Evolutionary conservation across 202 grass and related monocot species (phyloP).

Genomic region (Schoenoplectus tabernaemontani): DNA sequence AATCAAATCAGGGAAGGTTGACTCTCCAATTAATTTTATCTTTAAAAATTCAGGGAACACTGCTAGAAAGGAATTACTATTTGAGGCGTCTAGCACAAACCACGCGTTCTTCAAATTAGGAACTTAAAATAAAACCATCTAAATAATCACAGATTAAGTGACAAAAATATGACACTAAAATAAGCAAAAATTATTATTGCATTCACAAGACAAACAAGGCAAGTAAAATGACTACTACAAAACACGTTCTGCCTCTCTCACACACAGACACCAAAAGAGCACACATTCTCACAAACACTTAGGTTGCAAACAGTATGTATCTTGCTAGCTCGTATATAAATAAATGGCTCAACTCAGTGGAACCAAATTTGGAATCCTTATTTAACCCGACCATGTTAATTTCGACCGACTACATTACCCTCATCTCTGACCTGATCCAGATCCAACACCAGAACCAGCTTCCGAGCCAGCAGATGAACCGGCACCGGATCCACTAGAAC

Average conservation of each 20-base stretch:
- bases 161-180: not conserved
- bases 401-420: not conserved
- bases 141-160: not conserved
- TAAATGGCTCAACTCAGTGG: not conserved
- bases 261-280: not conserved
- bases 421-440: not conserved
- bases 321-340: too few relatives aligned
- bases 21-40: too few relatives aligned
- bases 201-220: not conserved
- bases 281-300: not conserved
- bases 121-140: not conserved
- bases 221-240: not conserved
- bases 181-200: not conserved
- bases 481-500: not conserved
- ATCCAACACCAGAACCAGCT: constrained; percentile 7
- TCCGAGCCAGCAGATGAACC: constrained; percentile 32
- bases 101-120: not conserved
- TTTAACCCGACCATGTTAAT: not conserved
- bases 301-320: not conserved
- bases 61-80: too few relatives aligned
- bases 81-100: too few relatives aligned
- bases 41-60: too few relatives aligned
- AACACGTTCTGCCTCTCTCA: not conserved
- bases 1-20: too few relatives aligned
- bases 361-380: not conserved